phyloP scores from a whole-genome alignment of 257 asterid genomes.

The Nicotiana noctiflora region DNA sequence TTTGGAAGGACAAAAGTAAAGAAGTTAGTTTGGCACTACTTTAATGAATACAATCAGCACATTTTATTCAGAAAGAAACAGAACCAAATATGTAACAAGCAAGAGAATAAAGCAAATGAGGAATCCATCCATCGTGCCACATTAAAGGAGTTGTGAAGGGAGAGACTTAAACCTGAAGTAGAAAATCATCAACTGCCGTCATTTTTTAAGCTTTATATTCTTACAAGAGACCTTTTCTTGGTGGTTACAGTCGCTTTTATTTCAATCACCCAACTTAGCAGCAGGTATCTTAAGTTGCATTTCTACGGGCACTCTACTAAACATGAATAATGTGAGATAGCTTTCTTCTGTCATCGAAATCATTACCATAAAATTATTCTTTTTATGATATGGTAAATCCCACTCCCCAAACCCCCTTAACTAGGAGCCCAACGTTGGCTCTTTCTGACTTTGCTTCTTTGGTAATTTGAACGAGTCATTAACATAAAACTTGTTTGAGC shows the following conservation, averaged over 20 bases:
- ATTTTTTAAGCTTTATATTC: background rate
- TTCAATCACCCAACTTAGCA: background rate
- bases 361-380: background rate
- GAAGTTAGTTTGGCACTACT: background rate
- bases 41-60: background rate
- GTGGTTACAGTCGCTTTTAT: background rate
- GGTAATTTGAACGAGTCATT: no score
- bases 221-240: background rate
- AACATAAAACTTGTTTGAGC: background rate
- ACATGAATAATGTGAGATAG: background rate
- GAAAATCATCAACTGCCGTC: background rate
- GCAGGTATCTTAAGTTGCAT: background rate
- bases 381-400: background rate
- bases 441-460: background rate
- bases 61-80: background rate
- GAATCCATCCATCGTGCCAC: background rate
- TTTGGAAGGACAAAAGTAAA: background rate
- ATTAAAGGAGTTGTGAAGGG: background rate
- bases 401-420: background rate
- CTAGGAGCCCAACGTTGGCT: background rate
- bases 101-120: background rate
- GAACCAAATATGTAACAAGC: background rate
- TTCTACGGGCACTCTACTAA: background rate
- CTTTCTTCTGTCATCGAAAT: background rate
- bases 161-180: background rate